Conservation (phyloP, 2,329 filamentous ascomycete genomes). For the Geoglossum cookeanum region DNA sequence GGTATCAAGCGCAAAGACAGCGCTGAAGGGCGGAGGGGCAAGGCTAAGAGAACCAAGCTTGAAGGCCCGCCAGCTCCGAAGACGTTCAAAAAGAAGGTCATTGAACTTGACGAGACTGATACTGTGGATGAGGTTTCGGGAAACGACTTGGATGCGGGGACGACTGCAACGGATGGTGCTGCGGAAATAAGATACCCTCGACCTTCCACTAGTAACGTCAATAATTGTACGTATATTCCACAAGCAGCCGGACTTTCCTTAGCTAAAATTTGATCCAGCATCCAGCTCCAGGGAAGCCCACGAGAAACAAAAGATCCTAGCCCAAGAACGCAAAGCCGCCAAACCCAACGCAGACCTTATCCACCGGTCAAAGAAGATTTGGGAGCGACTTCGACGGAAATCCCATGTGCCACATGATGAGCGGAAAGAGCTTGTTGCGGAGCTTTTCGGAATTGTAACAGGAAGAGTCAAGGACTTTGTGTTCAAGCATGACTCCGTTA, state of each 20-base stretch:
- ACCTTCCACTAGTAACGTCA: neutral
- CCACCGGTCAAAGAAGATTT: conserved; percentile 81
- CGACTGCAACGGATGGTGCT: neutral
- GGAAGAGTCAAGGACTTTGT: conserved; percentile 88
- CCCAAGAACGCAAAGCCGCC: conserved; percentile 71
- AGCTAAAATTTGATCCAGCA: conserved; percentile 23
- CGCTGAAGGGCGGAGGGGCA: neutral
- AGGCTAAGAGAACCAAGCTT: neutral
- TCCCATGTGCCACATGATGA: conserved; percentile 84
- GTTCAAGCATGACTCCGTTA: conserved; percentile 95
- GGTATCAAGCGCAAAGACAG: neutral
- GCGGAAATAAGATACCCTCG: neutral
- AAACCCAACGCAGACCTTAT: conserved; percentile 88
- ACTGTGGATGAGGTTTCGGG: neutral
- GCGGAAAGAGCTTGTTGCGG: conserved; percentile 65
- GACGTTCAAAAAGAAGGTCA: neutral
- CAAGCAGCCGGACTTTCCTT: neutral
- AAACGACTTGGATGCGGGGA: neutral
- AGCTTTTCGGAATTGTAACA: conserved; percentile 81
- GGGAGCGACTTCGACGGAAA: conserved; percentile 84
- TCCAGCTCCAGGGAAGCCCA: conserved; percentile 72
- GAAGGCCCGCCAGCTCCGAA: neutral
- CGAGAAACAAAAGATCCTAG: conserved; percentile 76
- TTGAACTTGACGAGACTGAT: neutral
- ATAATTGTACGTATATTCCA: neutral